Evolutionary conservation across 2,329 filamentous ascomycete genomes (phyloP).

Genomic region (Akanthomyces uredinophilus): DNA sequence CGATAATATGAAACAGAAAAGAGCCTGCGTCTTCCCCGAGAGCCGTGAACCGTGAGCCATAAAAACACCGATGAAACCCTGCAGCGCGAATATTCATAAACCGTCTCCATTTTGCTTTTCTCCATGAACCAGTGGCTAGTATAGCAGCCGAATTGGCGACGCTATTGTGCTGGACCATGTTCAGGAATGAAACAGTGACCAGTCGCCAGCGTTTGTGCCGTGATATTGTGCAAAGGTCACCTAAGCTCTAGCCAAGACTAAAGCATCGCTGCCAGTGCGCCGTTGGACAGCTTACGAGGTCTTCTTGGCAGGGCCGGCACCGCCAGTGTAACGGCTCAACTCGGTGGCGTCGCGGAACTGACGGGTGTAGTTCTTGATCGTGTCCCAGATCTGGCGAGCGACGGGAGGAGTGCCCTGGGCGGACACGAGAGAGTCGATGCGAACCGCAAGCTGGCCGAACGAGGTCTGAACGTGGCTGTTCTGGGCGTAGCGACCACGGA

Average conservation of each 20-base stretch:
- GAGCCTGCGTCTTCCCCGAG: background rate
- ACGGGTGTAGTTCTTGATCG: slow-evolving; percentile 65
- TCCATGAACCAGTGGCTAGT: background rate
- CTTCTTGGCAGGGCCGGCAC: slow-evolving; percentile 47
- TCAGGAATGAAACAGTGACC: background rate
- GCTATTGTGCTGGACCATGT: background rate
- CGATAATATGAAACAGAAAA: background rate
- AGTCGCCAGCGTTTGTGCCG: background rate
- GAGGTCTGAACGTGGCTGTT: slow-evolving; percentile 88
- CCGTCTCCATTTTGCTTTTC: slow-evolving; percentile 2
- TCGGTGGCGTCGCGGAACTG: slow-evolving; percentile 79
- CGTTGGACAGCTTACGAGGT: slow-evolving; percentile 30
- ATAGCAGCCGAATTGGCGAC: background rate
- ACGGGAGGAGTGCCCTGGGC: slow-evolving; percentile 82
- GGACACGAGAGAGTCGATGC: slow-evolving; percentile 75
- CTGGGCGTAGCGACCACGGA: slow-evolving; percentile 84
- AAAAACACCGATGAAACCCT: background rate
- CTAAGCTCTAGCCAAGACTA: background rate
- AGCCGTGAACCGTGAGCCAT: background rate
- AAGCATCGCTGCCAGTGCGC: background rate
- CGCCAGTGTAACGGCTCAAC: slow-evolving; percentile 64
- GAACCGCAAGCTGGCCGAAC: slow-evolving; percentile 65
- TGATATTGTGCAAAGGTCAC: background rate
- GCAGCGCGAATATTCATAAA: slow-evolving; percentile 4
- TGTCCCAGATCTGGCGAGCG: slow-evolving; percentile 74